These are phyloP conservation scores for Deuterostichococcus epilithicus DNA, from an alignment of 139 green algal genomes.

Conservation along the genomic window DNA sequence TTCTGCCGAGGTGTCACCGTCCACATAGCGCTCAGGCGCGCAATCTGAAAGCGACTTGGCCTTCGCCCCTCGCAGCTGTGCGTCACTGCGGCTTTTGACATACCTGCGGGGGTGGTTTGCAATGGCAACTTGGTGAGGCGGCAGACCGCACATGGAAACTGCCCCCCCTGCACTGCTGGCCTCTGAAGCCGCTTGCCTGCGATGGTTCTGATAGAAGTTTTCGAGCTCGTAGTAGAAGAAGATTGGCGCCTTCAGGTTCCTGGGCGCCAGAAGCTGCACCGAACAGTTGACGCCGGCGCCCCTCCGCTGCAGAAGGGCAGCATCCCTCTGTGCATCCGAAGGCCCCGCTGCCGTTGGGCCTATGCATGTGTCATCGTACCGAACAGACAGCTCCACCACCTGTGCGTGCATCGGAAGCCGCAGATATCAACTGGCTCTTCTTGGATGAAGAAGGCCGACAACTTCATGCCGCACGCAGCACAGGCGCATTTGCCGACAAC, in stretches of 20 bases:
- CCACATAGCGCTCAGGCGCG: background rate
- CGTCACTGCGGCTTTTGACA: constrained; percentile 5
- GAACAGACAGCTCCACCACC: constrained; percentile 44
- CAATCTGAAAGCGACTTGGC: background rate
- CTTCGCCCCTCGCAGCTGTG: background rate
- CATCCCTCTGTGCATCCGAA: constrained; percentile 11
- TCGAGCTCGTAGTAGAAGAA: constrained; percentile 92
- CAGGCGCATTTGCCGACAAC: background rate
- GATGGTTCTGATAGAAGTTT: constrained; percentile 92
- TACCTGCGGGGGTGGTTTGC: constrained; percentile 6
- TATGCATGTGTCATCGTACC: constrained; percentile 63
- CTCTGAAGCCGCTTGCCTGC: constrained; percentile 27
- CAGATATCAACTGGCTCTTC: background rate
- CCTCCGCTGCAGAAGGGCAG: background rate
- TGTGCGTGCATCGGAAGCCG: background rate
- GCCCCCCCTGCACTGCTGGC: no score
- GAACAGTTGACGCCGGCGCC: background rate
- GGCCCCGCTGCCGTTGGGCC: background rate
- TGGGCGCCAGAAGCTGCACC: background rate
- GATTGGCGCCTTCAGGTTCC: constrained; percentile 24
- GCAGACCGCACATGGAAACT: no score
- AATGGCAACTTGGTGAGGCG: no score
- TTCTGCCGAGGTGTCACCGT: background rate
- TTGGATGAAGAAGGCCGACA: background rate
- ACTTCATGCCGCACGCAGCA: background rate